These are phyloP conservation scores for Phialophora tarda DNA, from an alignment of 2,329 filamentous ascomycete genomes.

Conservation along the genomic window DNA sequence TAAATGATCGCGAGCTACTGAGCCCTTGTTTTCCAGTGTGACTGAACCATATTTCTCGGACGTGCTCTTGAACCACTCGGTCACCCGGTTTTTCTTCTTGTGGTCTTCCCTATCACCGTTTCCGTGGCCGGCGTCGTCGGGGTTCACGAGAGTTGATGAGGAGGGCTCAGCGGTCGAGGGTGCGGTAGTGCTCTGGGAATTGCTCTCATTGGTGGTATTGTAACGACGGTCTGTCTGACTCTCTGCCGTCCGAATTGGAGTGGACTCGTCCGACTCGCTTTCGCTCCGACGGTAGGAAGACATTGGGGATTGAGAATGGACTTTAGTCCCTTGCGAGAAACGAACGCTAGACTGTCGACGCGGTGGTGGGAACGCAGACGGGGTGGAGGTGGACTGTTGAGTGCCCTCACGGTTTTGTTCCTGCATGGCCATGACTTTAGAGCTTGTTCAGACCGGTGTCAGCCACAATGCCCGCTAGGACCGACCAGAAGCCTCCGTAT, in stretches of 20 bases:
- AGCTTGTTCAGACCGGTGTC: slow-evolving; percentile 6
- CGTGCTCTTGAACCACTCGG: slow-evolving; percentile 55
- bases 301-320: slow-evolving; percentile 29
- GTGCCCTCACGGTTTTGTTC: slow-evolving; percentile 19
- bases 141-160: slow-evolving; percentile 10
- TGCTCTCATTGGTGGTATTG: slow-evolving; percentile 28
- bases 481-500: neutral
- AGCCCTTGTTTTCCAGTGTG: slow-evolving; percentile 70
- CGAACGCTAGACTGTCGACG: slow-evolving; percentile 32
- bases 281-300: slow-evolving; percentile 27
- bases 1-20: slow-evolving; percentile 68
- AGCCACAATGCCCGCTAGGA: neutral
- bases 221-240: slow-evolving; percentile 33
- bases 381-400: slow-evolving; percentile 18
- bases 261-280: slow-evolving; percentile 35
- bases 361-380: slow-evolving; percentile 16
- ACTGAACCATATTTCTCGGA: slow-evolving; percentile 66
- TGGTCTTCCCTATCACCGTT: slow-evolving; percentile 14
- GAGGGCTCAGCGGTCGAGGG: neutral
- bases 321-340: slow-evolving; percentile 35
- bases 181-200: neutral
- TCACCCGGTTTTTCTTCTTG: slow-evolving; percentile 30
- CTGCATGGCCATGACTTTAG: slow-evolving; percentile 26
- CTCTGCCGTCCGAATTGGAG: slow-evolving; percentile 35
- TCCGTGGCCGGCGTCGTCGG: slow-evolving; percentile 5